Evolutionary conservation across 73 alveolate genomes (phyloP), one percentile per base, ranked within the genome.

Genomic region (Symbiodinium pilosum): DNA sequence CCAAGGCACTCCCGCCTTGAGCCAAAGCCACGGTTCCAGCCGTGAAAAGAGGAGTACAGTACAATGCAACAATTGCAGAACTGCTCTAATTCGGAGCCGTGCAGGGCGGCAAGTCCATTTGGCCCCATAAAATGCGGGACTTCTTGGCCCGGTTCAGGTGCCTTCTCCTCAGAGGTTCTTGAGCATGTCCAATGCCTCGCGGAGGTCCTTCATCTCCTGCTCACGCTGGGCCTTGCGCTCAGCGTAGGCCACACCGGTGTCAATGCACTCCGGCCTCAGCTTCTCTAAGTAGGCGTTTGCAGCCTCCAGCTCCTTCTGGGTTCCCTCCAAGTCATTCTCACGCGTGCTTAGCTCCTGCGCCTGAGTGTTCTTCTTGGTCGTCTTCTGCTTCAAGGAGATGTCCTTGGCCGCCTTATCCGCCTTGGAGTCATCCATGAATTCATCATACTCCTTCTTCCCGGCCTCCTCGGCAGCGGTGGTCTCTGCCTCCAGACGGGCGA

Each of bases 401-500:
- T 86, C 93, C 93, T 86, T 86, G 52, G 40, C 16, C 41, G 41
- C 51, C 93, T 44, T 56, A 83, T 93, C 87, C 43, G 64, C 43
- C 87, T 77, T 38, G 51, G 93, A 51, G 59, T 93, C 99, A 43
- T 38, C 86, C 93, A 93, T 93, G 87, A 93, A 75, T 40, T 56
- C 42, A 34, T 75, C 92, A 43, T 38, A 93, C 92, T 75, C 98
- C 92, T 93, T 81, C 75, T 16, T 34, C 77, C 86, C 64, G 68
- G 43, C 85, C 43, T 84, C 52, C 87, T 93, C 99, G 24, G 83
- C 93, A 28, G 93, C 56, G 34, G 34, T 40, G 36, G 99, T 93
- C 93, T 93, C 99, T 38, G 99, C 92, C 73, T 77, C 93, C 54
- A 93, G 51, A 18, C 99, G 93, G 9, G 99, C 99, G 52, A 93